A percentile compares a stretch with the other conserved stretches of the same genome.
These are phyloP conservation scores for Tetrapisispora pingtungensis DNA, from an alignment of 805 yeast species.

Conservation along the genomic window DNA sequence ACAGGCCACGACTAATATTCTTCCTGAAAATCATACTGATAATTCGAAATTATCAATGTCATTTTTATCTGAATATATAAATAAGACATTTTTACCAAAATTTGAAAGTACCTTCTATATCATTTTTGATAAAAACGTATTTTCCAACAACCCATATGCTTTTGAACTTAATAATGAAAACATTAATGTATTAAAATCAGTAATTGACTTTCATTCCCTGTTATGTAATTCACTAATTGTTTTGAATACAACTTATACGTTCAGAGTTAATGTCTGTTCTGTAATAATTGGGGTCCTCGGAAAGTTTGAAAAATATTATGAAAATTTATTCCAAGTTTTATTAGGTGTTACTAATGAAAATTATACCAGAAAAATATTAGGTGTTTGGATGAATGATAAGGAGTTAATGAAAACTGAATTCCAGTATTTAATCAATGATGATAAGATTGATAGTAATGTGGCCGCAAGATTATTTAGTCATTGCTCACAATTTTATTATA, in stretches of 20 bases:
- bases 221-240: constrained; percentile 21
- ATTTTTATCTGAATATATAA: constrained; percentile 60
- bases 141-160: constrained; percentile 31
- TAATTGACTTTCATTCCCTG: constrained; percentile 21
- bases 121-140: constrained; percentile 41
- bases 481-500: constrained; percentile 25
- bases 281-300: constrained; percentile 30
- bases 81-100: constrained; percentile 50
- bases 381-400: constrained; percentile 31
- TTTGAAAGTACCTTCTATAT: constrained; percentile 45
- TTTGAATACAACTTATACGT: constrained; percentile 32
- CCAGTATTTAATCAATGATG: constrained; percentile 20
- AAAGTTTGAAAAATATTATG: constrained; percentile 31
- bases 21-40: constrained; percentile 22
- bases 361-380: constrained; percentile 19
- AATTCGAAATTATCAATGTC: constrained; percentile 26
- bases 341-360: constrained; percentile 17
- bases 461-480: constrained; percentile 18
- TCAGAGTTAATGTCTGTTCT: constrained; percentile 44
- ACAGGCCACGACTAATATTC: constrained; percentile 42
- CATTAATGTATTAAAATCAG: constrained; percentile 24
- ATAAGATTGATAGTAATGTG: constrained; percentile 20
- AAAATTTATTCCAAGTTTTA: constrained; percentile 24
- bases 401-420: constrained; percentile 27
- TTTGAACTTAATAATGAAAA: constrained; percentile 28